Percentiles rank a stretch among this genome's conserved stretches.
Evolutionary conservation across 2,329 filamentous ascomycete species (phyloP).

Genomic region (Cercospora sesami): DNA sequence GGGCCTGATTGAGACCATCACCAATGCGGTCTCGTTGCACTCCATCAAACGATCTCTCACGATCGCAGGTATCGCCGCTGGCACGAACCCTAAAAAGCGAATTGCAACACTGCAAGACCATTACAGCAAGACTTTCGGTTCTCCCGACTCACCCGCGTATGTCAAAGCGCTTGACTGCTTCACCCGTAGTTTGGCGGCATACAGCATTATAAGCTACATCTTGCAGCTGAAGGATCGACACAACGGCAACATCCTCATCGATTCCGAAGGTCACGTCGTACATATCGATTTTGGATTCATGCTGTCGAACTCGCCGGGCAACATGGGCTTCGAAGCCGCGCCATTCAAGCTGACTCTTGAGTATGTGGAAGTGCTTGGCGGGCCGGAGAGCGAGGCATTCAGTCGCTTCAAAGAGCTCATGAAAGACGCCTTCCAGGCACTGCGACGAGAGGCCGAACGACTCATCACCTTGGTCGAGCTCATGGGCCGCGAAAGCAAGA

Average conservation of each 20-base stretch:
- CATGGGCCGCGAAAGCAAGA: conserved; percentile 80
- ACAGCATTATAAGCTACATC: conserved; percentile 81
- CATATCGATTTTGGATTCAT: conserved; percentile 92
- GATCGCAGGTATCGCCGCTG: conserved; percentile 69
- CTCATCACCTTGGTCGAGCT: conserved; percentile 79
- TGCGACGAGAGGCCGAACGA: conserved; percentile 75
- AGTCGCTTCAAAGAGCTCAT: conserved; percentile 75
- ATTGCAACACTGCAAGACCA: conserved; percentile 81
- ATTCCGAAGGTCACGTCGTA: conserved; percentile 81
- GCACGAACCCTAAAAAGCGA: conserved; percentile 70
- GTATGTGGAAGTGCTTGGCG: conserved; percentile 80
- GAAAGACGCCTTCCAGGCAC: conserved; percentile 80
- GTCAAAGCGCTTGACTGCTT: conserved; percentile 74
- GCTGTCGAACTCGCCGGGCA: conserved; percentile 81
- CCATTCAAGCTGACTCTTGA: conserved; percentile 85
- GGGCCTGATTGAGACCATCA: conserved; percentile 83
- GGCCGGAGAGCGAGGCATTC: conserved; percentile 67
- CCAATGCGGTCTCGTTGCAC: conserved; percentile 83
- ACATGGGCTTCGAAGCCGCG: conserved; percentile 81
- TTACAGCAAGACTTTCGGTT: conserved; percentile 75
- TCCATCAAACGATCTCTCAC: conserved; percentile 81
- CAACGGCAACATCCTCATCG: conserved; percentile 83
- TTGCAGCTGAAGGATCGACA: conserved; percentile 83
- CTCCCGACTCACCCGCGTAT: conserved; percentile 67
- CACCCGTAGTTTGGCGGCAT: conserved; percentile 77